Conservation (phyloP, 2,329 filamentous ascomycete genomes). For the Apiospora arundinis region DNA sequence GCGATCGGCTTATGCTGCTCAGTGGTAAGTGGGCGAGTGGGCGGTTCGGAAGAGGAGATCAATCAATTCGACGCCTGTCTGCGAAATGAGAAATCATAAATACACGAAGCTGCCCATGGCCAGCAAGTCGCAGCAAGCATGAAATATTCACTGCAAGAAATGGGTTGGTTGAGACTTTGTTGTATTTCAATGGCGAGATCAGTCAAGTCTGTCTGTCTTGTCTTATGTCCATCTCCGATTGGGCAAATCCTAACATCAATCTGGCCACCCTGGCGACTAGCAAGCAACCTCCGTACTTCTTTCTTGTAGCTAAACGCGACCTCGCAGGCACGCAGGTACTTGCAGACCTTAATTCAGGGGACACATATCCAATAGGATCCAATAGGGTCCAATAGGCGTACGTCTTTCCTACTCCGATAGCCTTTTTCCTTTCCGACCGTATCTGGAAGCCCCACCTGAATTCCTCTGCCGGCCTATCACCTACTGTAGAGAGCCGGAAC, state of each 20-base stretch:
- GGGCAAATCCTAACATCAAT: constrained; percentile 3
- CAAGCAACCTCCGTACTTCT: neutral
- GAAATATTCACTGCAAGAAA: neutral
- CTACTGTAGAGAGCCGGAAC: no score
- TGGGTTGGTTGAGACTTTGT: neutral
- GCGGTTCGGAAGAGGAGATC: constrained; percentile 10
- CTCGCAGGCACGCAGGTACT: neutral
- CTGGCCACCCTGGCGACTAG: constrained; percentile 16
- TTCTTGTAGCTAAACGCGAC: neutral
- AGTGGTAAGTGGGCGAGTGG: neutral
- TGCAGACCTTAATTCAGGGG: neutral
- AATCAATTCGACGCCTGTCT: constrained; percentile 16
- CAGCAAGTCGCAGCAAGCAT: constrained; percentile 17
- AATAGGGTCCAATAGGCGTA: neutral
- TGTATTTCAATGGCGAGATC: neutral
- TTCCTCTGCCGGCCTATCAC: neutral
- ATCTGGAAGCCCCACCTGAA: neutral
- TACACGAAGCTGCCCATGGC: constrained; percentile 17
- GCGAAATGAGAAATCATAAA: constrained; percentile 17
- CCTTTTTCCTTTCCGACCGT: constrained; percentile 12
- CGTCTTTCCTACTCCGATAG: constrained; percentile 1
- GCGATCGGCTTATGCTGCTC: constrained; percentile 5
- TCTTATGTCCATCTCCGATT: constrained; percentile 1
- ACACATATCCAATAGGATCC: constrained; percentile 4
- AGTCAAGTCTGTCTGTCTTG: neutral